A percentile compares a stretch with the other conserved stretches of the same genome.
These are phyloP conservation scores for Diaporthe australafricana DNA, from an alignment of 2,329 filamentous ascomycete species.

Conservation along the genomic window DNA sequence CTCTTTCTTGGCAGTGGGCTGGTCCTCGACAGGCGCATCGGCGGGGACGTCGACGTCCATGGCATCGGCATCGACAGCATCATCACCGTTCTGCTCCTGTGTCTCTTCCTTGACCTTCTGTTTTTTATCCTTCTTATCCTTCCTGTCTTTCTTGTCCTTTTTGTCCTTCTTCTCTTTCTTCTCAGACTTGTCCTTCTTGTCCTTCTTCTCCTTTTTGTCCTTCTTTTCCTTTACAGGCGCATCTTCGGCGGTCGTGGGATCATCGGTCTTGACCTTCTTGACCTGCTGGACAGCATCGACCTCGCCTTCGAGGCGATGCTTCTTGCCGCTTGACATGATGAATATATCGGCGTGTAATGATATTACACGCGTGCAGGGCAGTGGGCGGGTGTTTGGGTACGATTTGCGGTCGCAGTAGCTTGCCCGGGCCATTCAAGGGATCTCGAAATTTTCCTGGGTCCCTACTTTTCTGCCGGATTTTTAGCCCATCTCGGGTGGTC, in stretches of 20 bases:
- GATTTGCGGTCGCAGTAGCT: neutral
- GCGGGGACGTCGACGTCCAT: constrained; percentile 64
- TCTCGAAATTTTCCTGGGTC: constrained; percentile 25
- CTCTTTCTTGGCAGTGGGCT: constrained; percentile 39
- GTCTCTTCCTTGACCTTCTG: constrained; percentile 35
- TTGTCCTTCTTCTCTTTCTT: constrained; percentile 30
- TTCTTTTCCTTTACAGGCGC: constrained; percentile 22
- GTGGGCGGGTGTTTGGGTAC: neutral
- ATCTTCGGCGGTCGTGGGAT: neutral
- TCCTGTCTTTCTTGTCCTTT: constrained; percentile 35
- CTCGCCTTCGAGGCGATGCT: constrained; percentile 37
- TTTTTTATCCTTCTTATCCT: constrained; percentile 33
- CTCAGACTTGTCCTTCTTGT: constrained; percentile 22
- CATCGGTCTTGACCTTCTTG: constrained; percentile 37
- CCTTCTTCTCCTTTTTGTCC: constrained; percentile 23
- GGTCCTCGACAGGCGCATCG: constrained; percentile 51
- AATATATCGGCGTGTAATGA: neutral
- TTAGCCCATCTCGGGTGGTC: neutral
- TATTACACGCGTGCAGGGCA: neutral
- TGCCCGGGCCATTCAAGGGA: neutral
- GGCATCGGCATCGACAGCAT: constrained; percentile 6
- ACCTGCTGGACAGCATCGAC: constrained; percentile 33
- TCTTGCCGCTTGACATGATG: constrained; percentile 38
- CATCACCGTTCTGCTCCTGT: constrained; percentile 1
- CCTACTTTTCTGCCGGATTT: constrained; percentile 12